Evolutionary conservation across 345 rosid species (phyloP).

Genomic region (Kernera saxatilis): DNA sequence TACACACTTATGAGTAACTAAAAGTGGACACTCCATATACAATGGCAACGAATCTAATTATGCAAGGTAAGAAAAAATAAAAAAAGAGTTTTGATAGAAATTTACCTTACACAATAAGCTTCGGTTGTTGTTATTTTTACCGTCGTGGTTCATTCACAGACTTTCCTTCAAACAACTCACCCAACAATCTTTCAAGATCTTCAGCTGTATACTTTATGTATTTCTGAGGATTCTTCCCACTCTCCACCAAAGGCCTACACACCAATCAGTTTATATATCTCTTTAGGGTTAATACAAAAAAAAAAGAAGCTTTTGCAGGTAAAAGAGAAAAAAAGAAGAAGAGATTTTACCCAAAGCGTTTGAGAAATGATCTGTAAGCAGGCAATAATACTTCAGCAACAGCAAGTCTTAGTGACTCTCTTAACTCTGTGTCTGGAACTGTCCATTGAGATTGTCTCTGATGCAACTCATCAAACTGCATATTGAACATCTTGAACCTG

Average conservation of each 20-base stretch:
- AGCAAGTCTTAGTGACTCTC: conserved; percentile 94
- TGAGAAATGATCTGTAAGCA: conserved; percentile 86
- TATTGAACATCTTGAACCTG: conserved; percentile 87
- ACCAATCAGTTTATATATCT: background rate
- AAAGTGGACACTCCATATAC: conserved; percentile 10
- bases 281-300: background rate
- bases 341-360: conserved; percentile 71
- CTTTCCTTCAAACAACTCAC: conserved; percentile 93
- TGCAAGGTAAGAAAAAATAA: background rate
- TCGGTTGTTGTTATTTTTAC: conserved; percentile 19
- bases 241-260: conserved; percentile 82
- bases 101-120: background rate
- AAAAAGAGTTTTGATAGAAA: background rate
- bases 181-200: conserved; percentile 89
- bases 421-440: conserved; percentile 90
- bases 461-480: conserved; percentile 96
- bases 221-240: conserved; percentile 75
- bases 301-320: background rate
- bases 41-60: conserved; percentile 6
- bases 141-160: conserved; percentile 64
- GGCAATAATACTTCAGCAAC: conserved; percentile 98
- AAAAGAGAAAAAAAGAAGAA: background rate
- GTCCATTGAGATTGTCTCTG: conserved; percentile 97
- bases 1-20: conserved; percentile 11
- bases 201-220: conserved; percentile 77